A percentile compares a stretch with the other conserved stretches of the same genome.
Evolutionary conservation across 768 basidiomycete species (phyloP).

Genomic region (Macrocybe gigantea): DNA sequence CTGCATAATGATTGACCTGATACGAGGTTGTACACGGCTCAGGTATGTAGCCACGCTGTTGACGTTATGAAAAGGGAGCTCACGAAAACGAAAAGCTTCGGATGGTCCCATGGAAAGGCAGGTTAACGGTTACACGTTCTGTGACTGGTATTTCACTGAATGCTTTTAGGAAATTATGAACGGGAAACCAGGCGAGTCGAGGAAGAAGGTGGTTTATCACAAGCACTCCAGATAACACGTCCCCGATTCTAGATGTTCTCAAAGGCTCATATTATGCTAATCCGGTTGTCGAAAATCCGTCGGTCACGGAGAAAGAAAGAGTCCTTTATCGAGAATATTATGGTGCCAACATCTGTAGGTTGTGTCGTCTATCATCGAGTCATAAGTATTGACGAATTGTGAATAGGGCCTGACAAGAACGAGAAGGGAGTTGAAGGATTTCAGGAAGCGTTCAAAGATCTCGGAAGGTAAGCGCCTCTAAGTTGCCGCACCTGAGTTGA

Average conservation of each 20-base stretch:
- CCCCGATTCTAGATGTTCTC: conserved; percentile 49
- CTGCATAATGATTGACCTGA: neutral
- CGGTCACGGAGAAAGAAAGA: conserved; percentile 51
- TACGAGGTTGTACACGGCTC: too few relatives aligned
- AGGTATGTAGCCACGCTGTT: too few relatives aligned
- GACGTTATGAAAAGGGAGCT: too few relatives aligned
- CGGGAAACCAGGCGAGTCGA: conserved; percentile 63
- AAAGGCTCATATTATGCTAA: conserved; percentile 97
- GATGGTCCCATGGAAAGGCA: conserved; percentile 98
- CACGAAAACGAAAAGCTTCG: conserved; percentile 51
- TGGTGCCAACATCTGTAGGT: conserved; percentile 79
- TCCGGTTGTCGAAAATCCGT: conserved; percentile 61
- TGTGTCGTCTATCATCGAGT: neutral
- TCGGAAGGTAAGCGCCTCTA: conserved; percentile 50
- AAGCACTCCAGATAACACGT: neutral
- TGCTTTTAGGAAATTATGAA: conserved; percentile 85
- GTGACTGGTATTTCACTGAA: conserved; percentile 1
- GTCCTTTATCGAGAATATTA: conserved; percentile 78
- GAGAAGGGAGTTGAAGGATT: conserved; percentile 68
- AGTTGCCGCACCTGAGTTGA: neutral
- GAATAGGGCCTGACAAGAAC: conserved; percentile 56
- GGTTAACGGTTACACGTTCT: neutral
- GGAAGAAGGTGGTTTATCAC: neutral
- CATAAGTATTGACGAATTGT: neutral
- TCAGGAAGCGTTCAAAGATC: conserved; percentile 82